These are phyloP conservation scores for Naegleria fowleri DNA, from an alignment of 208 protist species.

Conservation along the genomic window DNA sequence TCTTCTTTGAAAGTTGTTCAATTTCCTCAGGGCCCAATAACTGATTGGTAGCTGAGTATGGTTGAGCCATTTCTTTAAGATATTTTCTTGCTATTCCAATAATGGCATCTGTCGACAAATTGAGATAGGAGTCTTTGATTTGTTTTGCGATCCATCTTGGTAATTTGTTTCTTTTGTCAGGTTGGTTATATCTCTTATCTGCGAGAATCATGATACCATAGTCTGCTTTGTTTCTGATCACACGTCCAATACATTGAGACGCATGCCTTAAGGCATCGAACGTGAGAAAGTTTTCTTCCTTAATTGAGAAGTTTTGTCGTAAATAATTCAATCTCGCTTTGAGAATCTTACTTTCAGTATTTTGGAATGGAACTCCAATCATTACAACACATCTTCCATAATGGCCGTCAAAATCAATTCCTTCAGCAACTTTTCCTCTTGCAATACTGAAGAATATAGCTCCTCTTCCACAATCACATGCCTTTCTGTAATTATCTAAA, in stretches of 20 bases:
- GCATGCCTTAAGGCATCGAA: constrained; percentile 97
- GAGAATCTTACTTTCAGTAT: constrained; percentile 65
- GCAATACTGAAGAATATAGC: constrained; percentile 97
- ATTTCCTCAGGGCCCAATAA: neutral
- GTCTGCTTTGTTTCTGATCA: constrained; percentile 97
- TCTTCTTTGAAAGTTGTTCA: neutral
- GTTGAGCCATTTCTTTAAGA: constrained; percentile 27
- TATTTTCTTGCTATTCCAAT: neutral
- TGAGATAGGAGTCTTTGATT: constrained; percentile 44
- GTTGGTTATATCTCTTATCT: constrained; percentile 87
- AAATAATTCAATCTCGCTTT: constrained; percentile 93
- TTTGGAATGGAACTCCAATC: constrained; percentile 94
- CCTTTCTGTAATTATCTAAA: constrained; percentile 90
- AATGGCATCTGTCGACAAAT: constrained; percentile 52
- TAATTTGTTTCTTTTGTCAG: constrained; percentile 82
- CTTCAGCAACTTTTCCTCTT: constrained; percentile 93
- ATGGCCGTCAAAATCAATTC: constrained; percentile 97
- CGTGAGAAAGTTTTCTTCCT: constrained; percentile 93
- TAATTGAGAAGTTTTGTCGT: constrained; percentile 86
- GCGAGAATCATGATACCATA: constrained; percentile 99
- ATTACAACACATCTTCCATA: constrained; percentile 91
- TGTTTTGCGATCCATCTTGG: constrained; percentile 66
- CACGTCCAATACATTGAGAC: constrained; percentile 97
- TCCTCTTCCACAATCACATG: constrained; percentile 94
- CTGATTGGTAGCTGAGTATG: neutral